A percentile compares a stretch with the other conserved stretches of the same genome.
Conservation (phyloP, 768 basidiomycete genomes). For the Suillus fuscotomentosus region DNA sequence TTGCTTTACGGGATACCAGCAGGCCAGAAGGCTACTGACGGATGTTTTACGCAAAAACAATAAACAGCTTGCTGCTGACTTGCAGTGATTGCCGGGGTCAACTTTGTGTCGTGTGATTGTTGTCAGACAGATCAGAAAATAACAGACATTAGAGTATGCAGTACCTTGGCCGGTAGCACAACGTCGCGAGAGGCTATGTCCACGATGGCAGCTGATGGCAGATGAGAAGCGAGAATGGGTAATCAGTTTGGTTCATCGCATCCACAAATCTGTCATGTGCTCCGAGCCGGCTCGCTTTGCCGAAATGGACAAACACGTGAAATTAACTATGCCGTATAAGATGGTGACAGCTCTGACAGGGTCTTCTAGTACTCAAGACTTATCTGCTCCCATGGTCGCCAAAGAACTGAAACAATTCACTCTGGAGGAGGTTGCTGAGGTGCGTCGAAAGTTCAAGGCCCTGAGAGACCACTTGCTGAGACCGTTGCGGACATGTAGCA, state of each 20-base stretch:
- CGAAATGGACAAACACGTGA: background rate
- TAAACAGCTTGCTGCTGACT: background rate
- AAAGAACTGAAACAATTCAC: slow-evolving; percentile 45
- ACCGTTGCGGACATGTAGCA: slow-evolving; percentile 43
- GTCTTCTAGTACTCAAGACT: background rate
- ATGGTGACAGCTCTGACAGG: background rate
- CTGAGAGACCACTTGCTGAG: background rate
- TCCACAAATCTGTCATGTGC: too few species aligned
- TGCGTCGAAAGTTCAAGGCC: slow-evolving; percentile 20
- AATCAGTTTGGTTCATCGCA: background rate
- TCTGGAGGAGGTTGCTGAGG: slow-evolving; percentile 59
- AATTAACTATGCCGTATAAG: background rate
- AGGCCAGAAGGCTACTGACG: background rate
- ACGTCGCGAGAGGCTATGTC: background rate
- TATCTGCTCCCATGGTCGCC: slow-evolving; percentile 21
- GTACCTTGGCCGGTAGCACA: background rate
- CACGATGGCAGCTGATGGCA: background rate
- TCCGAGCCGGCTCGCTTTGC: background rate
- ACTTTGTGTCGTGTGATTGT: background rate
- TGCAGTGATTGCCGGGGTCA: background rate
- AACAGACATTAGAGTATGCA: background rate
- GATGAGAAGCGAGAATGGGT: background rate
- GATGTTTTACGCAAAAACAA: background rate
- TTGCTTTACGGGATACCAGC: background rate
- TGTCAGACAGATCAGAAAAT: background rate